Conservation (phyloP, 805 yeast species). For the Millerago galiae region DNA sequence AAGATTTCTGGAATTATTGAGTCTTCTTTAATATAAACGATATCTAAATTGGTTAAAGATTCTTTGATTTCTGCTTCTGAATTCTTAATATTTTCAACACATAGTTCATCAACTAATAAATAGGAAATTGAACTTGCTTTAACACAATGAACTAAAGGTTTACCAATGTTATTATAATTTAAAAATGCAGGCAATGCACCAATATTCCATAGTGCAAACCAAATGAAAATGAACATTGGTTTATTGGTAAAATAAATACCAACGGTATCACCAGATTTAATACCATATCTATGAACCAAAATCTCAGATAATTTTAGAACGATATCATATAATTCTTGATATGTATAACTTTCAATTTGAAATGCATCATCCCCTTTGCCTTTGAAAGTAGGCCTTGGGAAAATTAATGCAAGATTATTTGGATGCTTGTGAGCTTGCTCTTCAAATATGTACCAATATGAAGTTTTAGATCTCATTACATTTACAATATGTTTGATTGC, state of each 20-base stretch:
- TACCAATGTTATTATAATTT: conserved; percentile 71
- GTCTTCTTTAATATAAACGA: conserved; percentile 47
- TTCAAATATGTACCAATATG: conserved; percentile 70
- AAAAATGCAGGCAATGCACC: conserved; percentile 88
- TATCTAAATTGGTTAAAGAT: conserved; percentile 32
- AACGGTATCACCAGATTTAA: conserved; percentile 60
- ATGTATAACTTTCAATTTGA: conserved; percentile 57
- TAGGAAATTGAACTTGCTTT: conserved; percentile 56
- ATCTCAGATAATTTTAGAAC: conserved; percentile 62
- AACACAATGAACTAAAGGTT: conserved; percentile 75
- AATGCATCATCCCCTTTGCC: conserved; percentile 49
- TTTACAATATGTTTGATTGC: conserved; percentile 11
- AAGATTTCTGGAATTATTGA: conserved; percentile 35
- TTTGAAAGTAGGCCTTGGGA: conserved; percentile 33
- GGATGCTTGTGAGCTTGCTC: conserved; percentile 42
- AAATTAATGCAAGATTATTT: conserved; percentile 53
- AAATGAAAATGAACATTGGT: conserved; percentile 70
- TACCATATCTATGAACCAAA: conserved; percentile 54
- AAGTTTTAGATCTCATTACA: conserved; percentile 19
- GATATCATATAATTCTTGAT: conserved; percentile 58
- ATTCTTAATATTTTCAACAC: conserved; percentile 44
- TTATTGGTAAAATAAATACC: conserved; percentile 77
- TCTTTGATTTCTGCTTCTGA: conserved; percentile 37
- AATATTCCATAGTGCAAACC: conserved; percentile 86
- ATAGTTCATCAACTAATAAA: conserved; percentile 71